Percentiles rank a stretch among this genome's conserved stretches.
Conservation (phyloP, 2,329 filamentous ascomycete species). For the Scolecobasidium constrictum region DNA sequence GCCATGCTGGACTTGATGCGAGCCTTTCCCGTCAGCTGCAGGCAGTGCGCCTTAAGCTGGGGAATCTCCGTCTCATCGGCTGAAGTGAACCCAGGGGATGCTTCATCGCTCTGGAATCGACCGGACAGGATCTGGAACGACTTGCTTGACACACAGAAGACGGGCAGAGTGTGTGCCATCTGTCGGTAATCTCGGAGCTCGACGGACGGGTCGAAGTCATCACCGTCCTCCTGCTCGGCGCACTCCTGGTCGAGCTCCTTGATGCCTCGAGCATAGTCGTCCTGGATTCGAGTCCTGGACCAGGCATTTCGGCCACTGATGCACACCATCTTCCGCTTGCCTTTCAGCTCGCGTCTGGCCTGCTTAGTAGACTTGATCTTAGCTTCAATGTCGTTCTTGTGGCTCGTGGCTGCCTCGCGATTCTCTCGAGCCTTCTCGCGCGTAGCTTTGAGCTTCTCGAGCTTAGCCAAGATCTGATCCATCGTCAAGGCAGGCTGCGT, state of each 20-base stretch:
- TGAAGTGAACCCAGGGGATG: constrained; percentile 41
- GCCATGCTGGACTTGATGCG: constrained; percentile 32
- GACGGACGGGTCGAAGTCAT: constrained; percentile 43
- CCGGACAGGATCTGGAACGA: constrained; percentile 53
- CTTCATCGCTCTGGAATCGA: constrained; percentile 40
- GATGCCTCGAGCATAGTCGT: constrained; percentile 49
- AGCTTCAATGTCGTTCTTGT: constrained; percentile 14
- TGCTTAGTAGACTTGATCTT: background rate
- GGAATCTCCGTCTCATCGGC: constrained; percentile 49
- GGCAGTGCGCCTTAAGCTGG: constrained; percentile 47
- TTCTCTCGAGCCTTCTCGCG: constrained; percentile 32
- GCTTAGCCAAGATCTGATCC: constrained; percentile 29
- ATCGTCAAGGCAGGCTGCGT: too few relatives aligned
- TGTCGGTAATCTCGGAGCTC: constrained; percentile 47
- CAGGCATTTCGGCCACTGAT: constrained; percentile 47
- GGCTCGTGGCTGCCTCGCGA: constrained; percentile 9
- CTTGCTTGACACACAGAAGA: constrained; percentile 54
- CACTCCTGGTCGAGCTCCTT: constrained; percentile 49
- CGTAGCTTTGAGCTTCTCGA: constrained; percentile 30
- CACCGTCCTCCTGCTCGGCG: constrained; percentile 41
- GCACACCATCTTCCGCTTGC: constrained; percentile 23
- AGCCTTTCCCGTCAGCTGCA: constrained; percentile 42
- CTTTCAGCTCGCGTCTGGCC: background rate
- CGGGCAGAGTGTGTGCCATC: constrained; percentile 43
- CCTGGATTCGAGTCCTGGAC: constrained; percentile 42